Percentiles rank a stretch among this genome's conserved stretches.
phyloP scores from a whole-genome alignment of 2,329 filamentous ascomycete species.

The Camillea tinctor region DNA sequence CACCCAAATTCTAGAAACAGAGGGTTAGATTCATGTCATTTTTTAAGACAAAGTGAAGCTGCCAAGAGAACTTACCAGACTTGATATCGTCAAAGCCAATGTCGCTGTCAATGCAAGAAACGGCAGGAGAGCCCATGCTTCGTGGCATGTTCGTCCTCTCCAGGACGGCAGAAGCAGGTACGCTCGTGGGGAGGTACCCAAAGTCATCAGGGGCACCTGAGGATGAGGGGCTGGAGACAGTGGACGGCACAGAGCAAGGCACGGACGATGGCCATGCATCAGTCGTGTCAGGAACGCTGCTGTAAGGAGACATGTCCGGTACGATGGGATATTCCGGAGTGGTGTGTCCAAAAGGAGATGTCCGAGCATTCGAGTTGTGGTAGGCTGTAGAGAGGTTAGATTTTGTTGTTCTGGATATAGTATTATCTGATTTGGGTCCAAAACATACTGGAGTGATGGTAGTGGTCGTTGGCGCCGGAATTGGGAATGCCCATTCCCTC shows the following conservation, averaged over 20 bases:
- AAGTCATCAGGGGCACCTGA: constrained; percentile 49
- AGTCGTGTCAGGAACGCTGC: constrained; percentile 41
- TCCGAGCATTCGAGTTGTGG: constrained; percentile 40
- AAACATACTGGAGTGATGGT: constrained; percentile 29
- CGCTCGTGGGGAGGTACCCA: constrained; percentile 50
- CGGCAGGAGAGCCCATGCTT: constrained; percentile 31
- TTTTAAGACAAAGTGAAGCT: constrained; percentile 5
- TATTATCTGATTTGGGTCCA: background rate
- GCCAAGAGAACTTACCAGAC: constrained; percentile 28
- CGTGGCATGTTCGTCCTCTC: constrained; percentile 31
- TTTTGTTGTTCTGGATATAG: background rate
- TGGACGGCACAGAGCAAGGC: constrained; percentile 45
- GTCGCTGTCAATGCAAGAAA: constrained; percentile 32
- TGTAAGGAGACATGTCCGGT: constrained; percentile 42
- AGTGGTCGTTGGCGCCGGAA: constrained; percentile 20
- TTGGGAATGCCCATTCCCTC: constrained; percentile 45
- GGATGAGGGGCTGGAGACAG: constrained; percentile 52
- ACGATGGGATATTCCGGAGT: constrained; percentile 44
- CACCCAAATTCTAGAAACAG: constrained; percentile 33
- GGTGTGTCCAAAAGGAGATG: constrained; percentile 42
- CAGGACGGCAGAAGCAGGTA: constrained; percentile 44
- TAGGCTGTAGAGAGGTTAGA: constrained; percentile 23
- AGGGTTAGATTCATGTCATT: constrained; percentile 28
- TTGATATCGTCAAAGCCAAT: constrained; percentile 36
- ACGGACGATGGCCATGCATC: constrained; percentile 47